phyloP scores from a whole-genome alignment of 176 grass and related monocot genomes.

The Musa troglodytarum region DNA sequence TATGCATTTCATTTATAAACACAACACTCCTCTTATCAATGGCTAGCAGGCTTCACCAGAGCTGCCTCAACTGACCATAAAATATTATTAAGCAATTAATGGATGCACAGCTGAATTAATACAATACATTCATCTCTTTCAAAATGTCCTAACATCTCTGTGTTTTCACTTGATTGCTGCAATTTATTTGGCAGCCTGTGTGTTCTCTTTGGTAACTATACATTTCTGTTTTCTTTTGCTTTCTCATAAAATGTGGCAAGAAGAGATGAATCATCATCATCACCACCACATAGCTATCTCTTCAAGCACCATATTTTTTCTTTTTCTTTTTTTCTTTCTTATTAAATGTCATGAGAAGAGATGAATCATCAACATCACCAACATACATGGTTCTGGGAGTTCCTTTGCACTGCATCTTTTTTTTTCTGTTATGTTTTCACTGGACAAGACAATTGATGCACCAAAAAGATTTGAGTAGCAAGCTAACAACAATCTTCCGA shows the following conservation, averaged over 20 bases:
- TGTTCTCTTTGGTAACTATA: background rate
- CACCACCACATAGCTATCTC: background rate
- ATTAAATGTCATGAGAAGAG: background rate
- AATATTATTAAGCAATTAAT: background rate
- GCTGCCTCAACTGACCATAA: background rate
- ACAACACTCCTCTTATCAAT: background rate
- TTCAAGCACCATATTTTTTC: background rate
- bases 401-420: background rate
- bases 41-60: background rate
- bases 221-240: background rate
- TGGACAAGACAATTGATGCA: background rate
- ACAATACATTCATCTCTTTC: background rate
- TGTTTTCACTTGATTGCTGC: background rate
- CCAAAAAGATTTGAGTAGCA: no score
- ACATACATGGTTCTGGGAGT: background rate
- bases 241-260: slow-evolving; percentile 5
- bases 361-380: background rate
- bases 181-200: background rate
- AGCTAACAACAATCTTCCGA: no score
- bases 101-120: background rate
- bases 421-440: background rate
- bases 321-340: background rate
- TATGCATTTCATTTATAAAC: background rate
- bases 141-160: background rate
- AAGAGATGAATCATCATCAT: slow-evolving; percentile 1